Conservation (phyloP, 2,329 filamentous ascomycete genomes). For the Ceratocystis huliohia region DNA sequence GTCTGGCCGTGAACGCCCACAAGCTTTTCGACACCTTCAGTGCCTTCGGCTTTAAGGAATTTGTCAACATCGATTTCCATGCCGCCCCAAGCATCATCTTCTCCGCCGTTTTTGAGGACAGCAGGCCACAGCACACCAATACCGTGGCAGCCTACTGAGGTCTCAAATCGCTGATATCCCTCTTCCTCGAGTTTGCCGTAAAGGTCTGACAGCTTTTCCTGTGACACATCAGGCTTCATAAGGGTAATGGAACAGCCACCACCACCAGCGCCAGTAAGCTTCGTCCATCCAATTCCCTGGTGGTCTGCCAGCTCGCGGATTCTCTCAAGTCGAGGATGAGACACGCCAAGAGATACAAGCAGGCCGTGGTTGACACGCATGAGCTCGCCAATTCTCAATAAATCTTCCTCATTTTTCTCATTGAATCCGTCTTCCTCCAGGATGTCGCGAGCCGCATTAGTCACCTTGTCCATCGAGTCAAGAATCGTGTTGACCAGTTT, state of each 20-base stretch:
- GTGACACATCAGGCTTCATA: slow-evolving; percentile 52
- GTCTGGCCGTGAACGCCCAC: slow-evolving; percentile 63
- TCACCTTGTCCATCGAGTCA: slow-evolving; percentile 69
- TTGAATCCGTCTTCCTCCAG: slow-evolving; percentile 55
- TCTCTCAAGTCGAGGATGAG: slow-evolving; percentile 82
- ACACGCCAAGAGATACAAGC: slow-evolving; percentile 81
- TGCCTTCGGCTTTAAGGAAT: slow-evolving; percentile 70
- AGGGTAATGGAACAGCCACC: slow-evolving; percentile 93
- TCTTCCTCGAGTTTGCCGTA: slow-evolving; percentile 53
- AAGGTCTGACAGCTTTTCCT: slow-evolving; percentile 47
- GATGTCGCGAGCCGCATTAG: slow-evolving; percentile 41
- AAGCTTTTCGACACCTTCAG: slow-evolving; percentile 72
- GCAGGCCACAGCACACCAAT: slow-evolving; percentile 92
- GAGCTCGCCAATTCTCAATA: slow-evolving; percentile 70
- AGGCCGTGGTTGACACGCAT: slow-evolving; percentile 92
- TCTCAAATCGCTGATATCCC: slow-evolving; percentile 75
- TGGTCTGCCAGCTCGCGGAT: slow-evolving; percentile 85
- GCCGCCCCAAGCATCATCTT: slow-evolving; percentile 63
- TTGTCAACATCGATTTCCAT: slow-evolving; percentile 85
- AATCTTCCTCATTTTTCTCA: slow-evolving; percentile 45
- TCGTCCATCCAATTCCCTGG: slow-evolving; percentile 87
- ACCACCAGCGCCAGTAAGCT: slow-evolving; percentile 88
- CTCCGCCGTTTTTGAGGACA: slow-evolving; percentile 71
- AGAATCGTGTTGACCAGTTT: slow-evolving; percentile 69
- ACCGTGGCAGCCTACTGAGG: slow-evolving; percentile 82